These are phyloP conservation scores for Aquilaria yunnanensis DNA, from an alignment of 345 rosid genomes.

Conservation along the genomic window DNA sequence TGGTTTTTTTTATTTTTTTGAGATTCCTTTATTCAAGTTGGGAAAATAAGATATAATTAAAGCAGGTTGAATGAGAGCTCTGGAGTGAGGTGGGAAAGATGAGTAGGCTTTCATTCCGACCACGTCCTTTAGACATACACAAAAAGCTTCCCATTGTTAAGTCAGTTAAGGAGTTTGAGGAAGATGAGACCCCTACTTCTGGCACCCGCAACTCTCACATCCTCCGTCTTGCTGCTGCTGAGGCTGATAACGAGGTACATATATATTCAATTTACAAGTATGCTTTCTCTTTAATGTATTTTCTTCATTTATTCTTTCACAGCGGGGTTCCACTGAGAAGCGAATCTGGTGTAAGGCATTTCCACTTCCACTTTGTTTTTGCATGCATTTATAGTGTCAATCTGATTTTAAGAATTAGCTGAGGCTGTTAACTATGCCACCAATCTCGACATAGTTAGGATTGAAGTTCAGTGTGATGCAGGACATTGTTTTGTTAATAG, in stretches of 20 bases:
- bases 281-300: background rate
- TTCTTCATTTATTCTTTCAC: background rate
- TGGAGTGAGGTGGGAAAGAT: conserved; percentile 18
- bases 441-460: no score
- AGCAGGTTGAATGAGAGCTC: conserved; percentile 2
- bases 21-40: no score
- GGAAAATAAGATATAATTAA: no score
- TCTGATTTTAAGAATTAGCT: no score
- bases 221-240: conserved; percentile 48
- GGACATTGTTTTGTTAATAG: background rate
- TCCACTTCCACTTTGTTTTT: no score
- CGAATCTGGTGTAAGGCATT: no score
- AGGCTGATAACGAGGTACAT: conserved; percentile 48
- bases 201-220: conserved; percentile 74
- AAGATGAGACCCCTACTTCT: conserved; percentile 77
- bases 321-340: background rate
- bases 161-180: conserved; percentile 88
- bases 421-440: no score
- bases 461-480: background rate
- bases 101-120: conserved; percentile 96
- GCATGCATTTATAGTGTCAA: no score
- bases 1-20: no score
- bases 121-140: conserved; percentile 93
- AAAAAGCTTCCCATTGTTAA: conserved; percentile 94
- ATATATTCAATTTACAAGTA: background rate